A percentile compares a stretch with the other conserved stretches of the same genome.
Evolutionary conservation across 768 basidiomycete genomes (phyloP).

Genomic region (Lactarius akahatsu): DNA sequence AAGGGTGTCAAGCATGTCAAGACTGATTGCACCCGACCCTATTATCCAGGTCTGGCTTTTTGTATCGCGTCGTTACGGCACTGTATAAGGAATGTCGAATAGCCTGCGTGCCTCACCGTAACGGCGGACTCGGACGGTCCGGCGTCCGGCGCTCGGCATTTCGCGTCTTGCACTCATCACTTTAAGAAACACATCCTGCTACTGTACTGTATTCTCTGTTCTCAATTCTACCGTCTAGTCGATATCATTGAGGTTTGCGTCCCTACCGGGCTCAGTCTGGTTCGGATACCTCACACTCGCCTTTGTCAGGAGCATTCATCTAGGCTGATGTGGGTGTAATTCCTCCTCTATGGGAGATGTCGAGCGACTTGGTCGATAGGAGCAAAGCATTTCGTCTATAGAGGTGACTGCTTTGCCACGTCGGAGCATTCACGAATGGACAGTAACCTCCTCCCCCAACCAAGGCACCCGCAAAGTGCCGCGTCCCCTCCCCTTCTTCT

Average conservation of each 20-base stretch:
- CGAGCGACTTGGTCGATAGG: neutral
- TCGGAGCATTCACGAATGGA: neutral
- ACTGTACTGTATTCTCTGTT: too few species aligned
- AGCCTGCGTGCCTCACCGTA: too few species aligned
- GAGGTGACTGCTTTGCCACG: neutral
- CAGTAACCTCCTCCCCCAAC: neutral
- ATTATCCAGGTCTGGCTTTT: constrained; percentile 1
- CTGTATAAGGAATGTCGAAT: neutral
- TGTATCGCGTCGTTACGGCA: neutral
- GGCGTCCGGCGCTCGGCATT: too few species aligned
- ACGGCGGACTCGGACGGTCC: too few species aligned
- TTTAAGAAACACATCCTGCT: too few species aligned
- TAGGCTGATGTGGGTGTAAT: neutral
- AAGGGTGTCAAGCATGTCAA: neutral
- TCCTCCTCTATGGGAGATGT: neutral
- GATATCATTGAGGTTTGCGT: neutral
- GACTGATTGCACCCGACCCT: neutral
- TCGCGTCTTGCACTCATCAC: too few species aligned
- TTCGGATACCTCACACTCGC: neutral
- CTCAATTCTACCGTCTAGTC: too few species aligned
- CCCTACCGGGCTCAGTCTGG: neutral
- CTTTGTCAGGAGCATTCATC: neutral
- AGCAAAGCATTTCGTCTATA: neutral
- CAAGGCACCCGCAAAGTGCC: neutral
- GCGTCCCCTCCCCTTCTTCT: neutral